These are phyloP conservation scores for Ustilago trichophora DNA, from an alignment of 1,284 basidiomycete genomes.

Conservation along the genomic window DNA sequence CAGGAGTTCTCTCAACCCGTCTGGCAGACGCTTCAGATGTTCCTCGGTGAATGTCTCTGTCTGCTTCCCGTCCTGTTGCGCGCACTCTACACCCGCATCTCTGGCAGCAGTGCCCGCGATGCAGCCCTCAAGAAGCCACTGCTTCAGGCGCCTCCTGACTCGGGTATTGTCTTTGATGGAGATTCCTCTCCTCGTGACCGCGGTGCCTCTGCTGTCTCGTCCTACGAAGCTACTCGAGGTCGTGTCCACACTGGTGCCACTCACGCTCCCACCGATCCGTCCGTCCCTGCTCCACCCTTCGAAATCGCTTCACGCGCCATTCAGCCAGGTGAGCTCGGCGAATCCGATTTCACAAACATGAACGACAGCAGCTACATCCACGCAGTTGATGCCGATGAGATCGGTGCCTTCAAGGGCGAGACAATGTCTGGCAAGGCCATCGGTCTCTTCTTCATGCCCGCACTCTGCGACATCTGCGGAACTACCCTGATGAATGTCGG, in stretches of 20 bases:
- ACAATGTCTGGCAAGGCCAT: slow-evolving; percentile 36
- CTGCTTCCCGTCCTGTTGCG: slow-evolving; percentile 49
- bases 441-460: slow-evolving; percentile 80
- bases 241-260: slow-evolving; percentile 41
- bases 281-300: slow-evolving; percentile 35
- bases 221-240: slow-evolving; percentile 40
- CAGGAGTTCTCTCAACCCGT: slow-evolving; percentile 62
- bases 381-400: slow-evolving; percentile 26
- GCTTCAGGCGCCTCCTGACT: slow-evolving; percentile 36
- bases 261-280: slow-evolving; percentile 37
- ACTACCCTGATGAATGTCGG: slow-evolving; percentile 96
- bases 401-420: slow-evolving; percentile 35
- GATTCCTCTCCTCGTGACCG: slow-evolving; percentile 23
- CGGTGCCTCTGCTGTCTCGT: slow-evolving; percentile 21
- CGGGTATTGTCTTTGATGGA: slow-evolving; percentile 35
- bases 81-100: slow-evolving; percentile 20
- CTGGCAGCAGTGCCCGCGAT: slow-evolving; percentile 14
- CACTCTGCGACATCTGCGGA: slow-evolving; percentile 83
- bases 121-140: slow-evolving; percentile 44
- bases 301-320: slow-evolving; percentile 42
- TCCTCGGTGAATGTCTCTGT: slow-evolving; percentile 67
- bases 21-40: slow-evolving; percentile 67
- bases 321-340: slow-evolving; percentile 38
- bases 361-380: slow-evolving; percentile 39
- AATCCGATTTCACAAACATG: slow-evolving; percentile 21